phyloP scores from a whole-genome alignment of 176 grass and related monocot genomes.

The Tuctoria greenei region DNA sequence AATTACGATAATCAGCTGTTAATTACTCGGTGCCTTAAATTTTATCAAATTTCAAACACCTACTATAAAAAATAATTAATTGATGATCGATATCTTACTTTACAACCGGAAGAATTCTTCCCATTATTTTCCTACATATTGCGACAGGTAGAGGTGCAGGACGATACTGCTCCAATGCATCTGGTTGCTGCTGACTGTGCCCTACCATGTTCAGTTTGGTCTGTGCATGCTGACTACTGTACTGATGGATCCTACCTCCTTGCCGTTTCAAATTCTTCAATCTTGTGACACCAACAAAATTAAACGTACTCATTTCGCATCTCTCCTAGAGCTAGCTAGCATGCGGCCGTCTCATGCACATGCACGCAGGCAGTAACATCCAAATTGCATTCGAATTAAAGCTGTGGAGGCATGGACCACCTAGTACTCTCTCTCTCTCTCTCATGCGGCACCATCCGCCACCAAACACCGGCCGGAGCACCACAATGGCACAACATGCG shows the following conservation, averaged over 20 bases:
- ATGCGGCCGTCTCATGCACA: neutral
- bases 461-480: neutral
- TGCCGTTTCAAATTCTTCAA: slow-evolving; percentile 19
- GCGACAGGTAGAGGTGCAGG: too few species aligned
- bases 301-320: slow-evolving; percentile 6
- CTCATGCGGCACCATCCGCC: neutral
- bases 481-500: neutral
- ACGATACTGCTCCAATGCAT: neutral
- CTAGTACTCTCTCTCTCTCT: neutral
- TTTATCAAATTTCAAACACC: too few species aligned
- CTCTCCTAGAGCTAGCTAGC: neutral
- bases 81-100: too few species aligned
- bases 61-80: too few species aligned
- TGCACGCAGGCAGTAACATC: slow-evolving; percentile 34
- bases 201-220: slow-evolving; percentile 29
- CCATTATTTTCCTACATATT: too few species aligned
- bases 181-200: neutral
- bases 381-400: slow-evolving; percentile 49
- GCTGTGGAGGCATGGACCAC: neutral
- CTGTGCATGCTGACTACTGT: neutral
- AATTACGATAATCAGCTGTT: too few species aligned
- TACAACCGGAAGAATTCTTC: too few species aligned
- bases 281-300: neutral
- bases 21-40: too few species aligned
- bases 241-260: neutral